Conservation (phyloP, 345 rosid species). For the Eucalyptus cloeziana region DNA sequence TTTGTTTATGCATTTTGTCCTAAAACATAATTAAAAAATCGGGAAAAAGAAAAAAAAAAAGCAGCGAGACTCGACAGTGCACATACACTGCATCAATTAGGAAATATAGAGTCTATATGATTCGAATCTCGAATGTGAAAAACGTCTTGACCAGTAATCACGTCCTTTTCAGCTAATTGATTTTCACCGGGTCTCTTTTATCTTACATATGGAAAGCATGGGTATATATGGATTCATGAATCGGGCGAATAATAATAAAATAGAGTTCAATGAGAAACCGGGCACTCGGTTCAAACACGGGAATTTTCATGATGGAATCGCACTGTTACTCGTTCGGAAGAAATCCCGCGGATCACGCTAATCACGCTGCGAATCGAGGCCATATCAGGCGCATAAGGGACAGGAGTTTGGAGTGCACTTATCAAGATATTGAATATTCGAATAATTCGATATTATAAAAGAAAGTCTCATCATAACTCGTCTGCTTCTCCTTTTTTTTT, state of each 20-base stretch:
- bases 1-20: background rate
- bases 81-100: accelerated
- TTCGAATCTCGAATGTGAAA: background rate
- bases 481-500: too few relatives aligned
- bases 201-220: background rate
- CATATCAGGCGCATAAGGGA: background rate
- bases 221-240: background rate
- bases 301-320: background rate
- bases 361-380: accelerated
- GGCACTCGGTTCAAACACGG: accelerated
- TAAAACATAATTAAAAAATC: background rate
- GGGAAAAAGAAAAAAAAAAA: background rate
- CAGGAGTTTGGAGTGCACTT: background rate
- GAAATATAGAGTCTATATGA: accelerated
- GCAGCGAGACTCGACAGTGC: accelerated
- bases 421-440: background rate
- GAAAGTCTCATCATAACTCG: background rate
- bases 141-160: accelerated
- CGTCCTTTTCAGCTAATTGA: accelerated
- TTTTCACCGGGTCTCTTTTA: background rate
- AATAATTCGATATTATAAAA: too few relatives aligned
- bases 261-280: accelerated
- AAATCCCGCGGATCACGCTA: background rate
- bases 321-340: accelerated
- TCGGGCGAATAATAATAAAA: too few relatives aligned